Evolutionary conservation across 2,329 filamentous ascomycete genomes (phyloP), one percentile per base, ranked within the genome.

Genomic region (Blastomyces silverae): DNA sequence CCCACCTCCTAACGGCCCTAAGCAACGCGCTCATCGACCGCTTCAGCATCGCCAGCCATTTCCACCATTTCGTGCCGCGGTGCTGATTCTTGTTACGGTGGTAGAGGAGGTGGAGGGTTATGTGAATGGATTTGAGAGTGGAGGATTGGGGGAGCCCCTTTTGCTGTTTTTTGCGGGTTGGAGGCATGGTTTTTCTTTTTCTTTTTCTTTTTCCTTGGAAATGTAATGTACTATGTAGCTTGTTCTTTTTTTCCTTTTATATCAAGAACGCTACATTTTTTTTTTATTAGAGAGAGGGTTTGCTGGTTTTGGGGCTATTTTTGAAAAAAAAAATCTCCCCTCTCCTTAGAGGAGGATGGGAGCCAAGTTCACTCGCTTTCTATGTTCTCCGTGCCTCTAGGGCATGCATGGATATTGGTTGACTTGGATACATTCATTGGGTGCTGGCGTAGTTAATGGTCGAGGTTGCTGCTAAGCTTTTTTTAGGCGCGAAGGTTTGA

Each of bases 11-110:
- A 53, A 82, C 67, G 25, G 79, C 79, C 57, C 74, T 64, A 0
- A 82, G 70, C 2, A 96, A 78, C 64, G 83, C 82, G 10, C 78
- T 77, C 10, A 89, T 75, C 64, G 86, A 82, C 58, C 90, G 88
- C 46, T 90, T 86, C 68, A 97, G 82, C 68, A 88, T 83, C 63
- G 83, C 83, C 67, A 97, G 85, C 71, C 80, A 81, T 71, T 86
- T 85, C 86, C 90, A 97, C 93, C 93, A 99, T 73, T 86, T 85
- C 39, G 87, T 84, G 67, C 84, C 82, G 64, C 87, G 87, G 76
- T 97, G 93, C 79, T 97, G 93, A 79, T 97, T 97, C 73, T 87
- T 88, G 80, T 97, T 94, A 71, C 92, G 90, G 74, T 91, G 87
- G 76, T 88, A 85, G 71, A 95, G 85, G 69, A 89, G 84, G 71